Conservation (phyloP, 371 early-diverging fungal genomes). For the Capillidium heterosporum region DNA sequence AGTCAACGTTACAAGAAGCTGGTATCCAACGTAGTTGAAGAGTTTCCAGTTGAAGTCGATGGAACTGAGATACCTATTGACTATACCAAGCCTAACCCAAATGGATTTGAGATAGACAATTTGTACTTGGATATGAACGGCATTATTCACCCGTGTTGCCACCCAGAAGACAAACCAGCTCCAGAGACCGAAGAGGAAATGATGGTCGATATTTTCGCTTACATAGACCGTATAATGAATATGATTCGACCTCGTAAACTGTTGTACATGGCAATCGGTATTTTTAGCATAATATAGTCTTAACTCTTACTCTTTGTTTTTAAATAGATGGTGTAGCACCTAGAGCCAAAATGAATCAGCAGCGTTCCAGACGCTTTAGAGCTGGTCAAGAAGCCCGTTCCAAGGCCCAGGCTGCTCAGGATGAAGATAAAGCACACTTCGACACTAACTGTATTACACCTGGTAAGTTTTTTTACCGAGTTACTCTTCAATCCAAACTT, state of each 20-base stretch:
- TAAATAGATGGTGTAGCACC: constrained; percentile 96
- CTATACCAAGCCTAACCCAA: constrained; percentile 80
- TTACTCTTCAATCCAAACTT: not conserved
- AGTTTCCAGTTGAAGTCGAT: constrained; percentile 42
- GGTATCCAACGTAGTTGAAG: constrained; percentile 60
- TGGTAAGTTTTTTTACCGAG: constrained; percentile 21
- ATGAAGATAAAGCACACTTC: constrained; percentile 51
- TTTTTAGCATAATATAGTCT: not conserved
- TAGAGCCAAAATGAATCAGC: constrained; percentile 99
- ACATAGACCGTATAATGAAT: constrained; percentile 84
- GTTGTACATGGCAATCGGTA: constrained; percentile 91
- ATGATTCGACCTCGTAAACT: constrained; percentile 87
- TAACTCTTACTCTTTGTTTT: not conserved
- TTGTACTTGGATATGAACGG: constrained; percentile 99
- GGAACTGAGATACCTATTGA: constrained; percentile 69
- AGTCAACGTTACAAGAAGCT: constrained; percentile 88
- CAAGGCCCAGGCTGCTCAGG: constrained; percentile 38
- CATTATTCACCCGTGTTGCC: constrained; percentile 97
- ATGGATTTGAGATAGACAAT: constrained; percentile 86
- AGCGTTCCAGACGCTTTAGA: constrained; percentile 94
- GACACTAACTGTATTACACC: constrained; percentile 99
- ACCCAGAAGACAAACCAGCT: constrained; percentile 85
- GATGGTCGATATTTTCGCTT: constrained; percentile 84
- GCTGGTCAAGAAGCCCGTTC: constrained; percentile 72
- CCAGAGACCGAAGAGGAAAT: constrained; percentile 88